These are phyloP conservation scores for Starmerella geochares DNA, from an alignment of 805 yeast genomes.

Conservation along the genomic window DNA sequence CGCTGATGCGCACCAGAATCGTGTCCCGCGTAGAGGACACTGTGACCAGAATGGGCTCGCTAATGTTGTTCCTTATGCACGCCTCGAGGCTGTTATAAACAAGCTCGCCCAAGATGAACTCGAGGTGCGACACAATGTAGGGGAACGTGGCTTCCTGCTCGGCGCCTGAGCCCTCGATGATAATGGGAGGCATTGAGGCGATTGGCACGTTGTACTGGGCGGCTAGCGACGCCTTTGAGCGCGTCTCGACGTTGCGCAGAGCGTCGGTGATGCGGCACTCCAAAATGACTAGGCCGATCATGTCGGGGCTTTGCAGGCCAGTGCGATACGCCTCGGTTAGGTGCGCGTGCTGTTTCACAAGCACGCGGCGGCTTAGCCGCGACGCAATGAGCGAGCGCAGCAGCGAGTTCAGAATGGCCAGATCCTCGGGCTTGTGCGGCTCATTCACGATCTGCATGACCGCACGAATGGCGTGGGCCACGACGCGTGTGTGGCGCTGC, in stretches of 20 bases:
- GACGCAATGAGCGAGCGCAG: conserved; percentile 72
- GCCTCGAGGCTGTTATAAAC: conserved; percentile 78
- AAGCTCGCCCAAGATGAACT: conserved; percentile 78
- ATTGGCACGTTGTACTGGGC: conserved; percentile 28
- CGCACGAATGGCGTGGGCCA: conserved; percentile 89
- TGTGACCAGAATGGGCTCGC: conserved; percentile 58
- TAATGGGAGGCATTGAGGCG: conserved; percentile 54
- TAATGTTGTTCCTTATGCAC: conserved; percentile 44
- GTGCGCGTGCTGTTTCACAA: conserved; percentile 83
- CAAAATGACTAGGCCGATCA: conserved; percentile 67
- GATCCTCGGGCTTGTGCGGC: conserved; percentile 49
- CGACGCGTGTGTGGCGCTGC: conserved; percentile 63
- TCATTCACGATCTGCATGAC: conserved; percentile 50
- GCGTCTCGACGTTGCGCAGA: conserved; percentile 26
- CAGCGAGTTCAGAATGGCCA: conserved; percentile 54
- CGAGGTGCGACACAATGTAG: conserved; percentile 76
- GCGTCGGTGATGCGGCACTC: conserved; percentile 50
- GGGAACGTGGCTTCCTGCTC: conserved; percentile 54
- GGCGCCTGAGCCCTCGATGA: conserved; percentile 48
- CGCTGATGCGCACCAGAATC: conserved; percentile 69
- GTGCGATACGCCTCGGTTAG: conserved; percentile 47
- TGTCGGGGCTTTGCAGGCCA: conserved; percentile 30
- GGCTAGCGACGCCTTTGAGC: conserved; percentile 32
- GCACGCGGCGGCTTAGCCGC: conserved; percentile 78
- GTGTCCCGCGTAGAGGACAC: conserved; percentile 57